Percentiles rank a stretch among this genome's conserved stretches.
These are phyloP conservation scores for Diaporthe ilicicola DNA, from an alignment of 2,329 filamentous ascomycete species.

Conservation along the genomic window DNA sequence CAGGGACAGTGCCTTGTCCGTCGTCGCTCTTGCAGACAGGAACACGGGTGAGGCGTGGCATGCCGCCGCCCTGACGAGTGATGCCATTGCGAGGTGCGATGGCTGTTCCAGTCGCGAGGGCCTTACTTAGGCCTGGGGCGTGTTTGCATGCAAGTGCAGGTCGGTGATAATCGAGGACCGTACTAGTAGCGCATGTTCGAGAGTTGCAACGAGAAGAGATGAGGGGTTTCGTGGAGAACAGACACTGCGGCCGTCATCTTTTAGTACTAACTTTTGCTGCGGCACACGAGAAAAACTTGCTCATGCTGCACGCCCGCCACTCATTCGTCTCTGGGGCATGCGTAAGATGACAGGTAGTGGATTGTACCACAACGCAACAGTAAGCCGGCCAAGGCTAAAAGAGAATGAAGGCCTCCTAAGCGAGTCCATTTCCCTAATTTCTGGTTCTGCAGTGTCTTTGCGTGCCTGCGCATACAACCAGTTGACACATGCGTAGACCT, in stretches of 20 bases:
- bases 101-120: too few species aligned
- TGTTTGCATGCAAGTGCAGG: neutral
- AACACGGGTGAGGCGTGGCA: constrained; percentile 33
- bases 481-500: too few species aligned
- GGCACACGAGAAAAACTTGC: neutral
- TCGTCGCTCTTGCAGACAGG: constrained; percentile 34
- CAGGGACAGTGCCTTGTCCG: constrained; percentile 31
- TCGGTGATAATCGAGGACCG: neutral
- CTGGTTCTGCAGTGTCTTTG: neutral
- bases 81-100: neutral
- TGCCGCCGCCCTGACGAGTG: constrained; percentile 2
- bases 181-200: neutral
- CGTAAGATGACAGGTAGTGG: neutral
- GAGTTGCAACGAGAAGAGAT: neutral
- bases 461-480: neutral
- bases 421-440: neutral
- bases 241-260: constrained; percentile 9
- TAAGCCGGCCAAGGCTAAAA: neutral
- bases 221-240: neutral
- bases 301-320: neutral
- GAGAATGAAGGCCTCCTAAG: neutral
- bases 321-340: neutral
- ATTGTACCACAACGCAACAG: neutral
- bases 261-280: neutral
- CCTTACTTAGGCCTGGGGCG: neutral